These are phyloP conservation scores for Trichoderma asperelloides DNA, from an alignment of 495 filamentous ascomycete genomes.

Conservation along the genomic window DNA sequence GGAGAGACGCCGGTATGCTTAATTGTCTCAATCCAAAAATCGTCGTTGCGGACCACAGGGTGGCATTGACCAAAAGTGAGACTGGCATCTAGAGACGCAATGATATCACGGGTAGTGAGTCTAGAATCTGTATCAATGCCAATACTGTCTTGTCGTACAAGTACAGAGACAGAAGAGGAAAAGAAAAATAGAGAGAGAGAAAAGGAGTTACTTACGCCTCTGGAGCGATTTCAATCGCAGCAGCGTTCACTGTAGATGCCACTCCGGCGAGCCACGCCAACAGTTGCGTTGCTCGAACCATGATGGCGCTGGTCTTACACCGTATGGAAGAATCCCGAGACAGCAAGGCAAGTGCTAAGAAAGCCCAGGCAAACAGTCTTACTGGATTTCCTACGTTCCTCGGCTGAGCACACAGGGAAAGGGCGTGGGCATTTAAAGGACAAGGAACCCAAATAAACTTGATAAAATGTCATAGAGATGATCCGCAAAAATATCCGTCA, in stretches of 20 bases:
- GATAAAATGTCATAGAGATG: background rate
- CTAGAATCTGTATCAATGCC: background rate
- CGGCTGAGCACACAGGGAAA: background rate
- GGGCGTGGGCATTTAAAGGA: background rate
- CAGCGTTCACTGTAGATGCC: background rate
- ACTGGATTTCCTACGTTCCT: background rate
- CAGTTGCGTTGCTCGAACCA: background rate
- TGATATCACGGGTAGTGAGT: background rate
- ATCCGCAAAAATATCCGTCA: conserved; percentile 3
- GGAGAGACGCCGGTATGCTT: conserved; percentile 2
- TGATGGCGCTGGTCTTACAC: background rate
- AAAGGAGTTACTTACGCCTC: background rate
- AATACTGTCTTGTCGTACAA: background rate
- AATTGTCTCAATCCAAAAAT: background rate
- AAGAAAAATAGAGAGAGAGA: no score
- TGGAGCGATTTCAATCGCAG: background rate
- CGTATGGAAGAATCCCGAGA: background rate
- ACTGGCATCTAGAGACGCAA: background rate
- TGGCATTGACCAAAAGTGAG: background rate
- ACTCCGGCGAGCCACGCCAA: background rate
- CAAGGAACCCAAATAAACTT: background rate
- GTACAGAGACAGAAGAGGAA: no score
- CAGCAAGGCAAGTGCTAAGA: background rate
- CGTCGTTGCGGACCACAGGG: background rate
- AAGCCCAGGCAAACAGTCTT: background rate